A percentile compares a stretch with the other conserved stretches of the same genome.
Conservation (phyloP, 1,139 yeast species). For the Arxiozyma heterogenica region DNA sequence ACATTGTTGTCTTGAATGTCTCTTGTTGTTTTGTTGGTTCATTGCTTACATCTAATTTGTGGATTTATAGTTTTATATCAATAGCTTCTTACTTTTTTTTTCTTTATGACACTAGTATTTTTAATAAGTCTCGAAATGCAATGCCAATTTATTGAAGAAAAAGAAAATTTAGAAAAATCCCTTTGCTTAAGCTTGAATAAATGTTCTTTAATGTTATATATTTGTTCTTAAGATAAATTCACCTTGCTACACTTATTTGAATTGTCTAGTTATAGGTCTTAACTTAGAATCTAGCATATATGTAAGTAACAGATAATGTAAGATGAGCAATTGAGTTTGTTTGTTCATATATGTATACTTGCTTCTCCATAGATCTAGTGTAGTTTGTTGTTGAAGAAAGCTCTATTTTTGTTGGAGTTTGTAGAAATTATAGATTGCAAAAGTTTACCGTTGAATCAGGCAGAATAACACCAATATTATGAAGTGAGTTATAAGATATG, state of each 20-base stretch:
- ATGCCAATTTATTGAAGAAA: not conserved
- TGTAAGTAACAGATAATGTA: no score
- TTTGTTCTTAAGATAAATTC: not conserved
- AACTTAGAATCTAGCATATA: no score
- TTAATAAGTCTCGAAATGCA: not conserved
- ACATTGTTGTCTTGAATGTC: no score
- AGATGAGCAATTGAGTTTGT: not conserved
- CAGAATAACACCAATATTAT: no score
- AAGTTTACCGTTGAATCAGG: not conserved
- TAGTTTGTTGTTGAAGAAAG: not conserved
- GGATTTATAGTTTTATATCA: no score
- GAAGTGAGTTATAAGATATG: not conserved
- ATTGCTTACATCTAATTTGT: no score
- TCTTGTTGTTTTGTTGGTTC: not conserved
- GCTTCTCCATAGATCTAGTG: not conserved
- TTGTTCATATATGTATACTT: no score
- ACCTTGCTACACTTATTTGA: no score
- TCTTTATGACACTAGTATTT: no score
- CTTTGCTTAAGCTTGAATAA: not conserved
- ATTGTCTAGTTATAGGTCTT: not conserved
- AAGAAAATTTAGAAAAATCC: not conserved
- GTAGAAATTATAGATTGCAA: no score
- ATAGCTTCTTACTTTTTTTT: no score
- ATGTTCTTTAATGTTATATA: no score
- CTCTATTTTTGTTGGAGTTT: not conserved